Percentiles rank a stretch among this genome's conserved stretches.
phyloP scores from a whole-genome alignment of 257 asterid species.

The Misopates orontium region DNA sequence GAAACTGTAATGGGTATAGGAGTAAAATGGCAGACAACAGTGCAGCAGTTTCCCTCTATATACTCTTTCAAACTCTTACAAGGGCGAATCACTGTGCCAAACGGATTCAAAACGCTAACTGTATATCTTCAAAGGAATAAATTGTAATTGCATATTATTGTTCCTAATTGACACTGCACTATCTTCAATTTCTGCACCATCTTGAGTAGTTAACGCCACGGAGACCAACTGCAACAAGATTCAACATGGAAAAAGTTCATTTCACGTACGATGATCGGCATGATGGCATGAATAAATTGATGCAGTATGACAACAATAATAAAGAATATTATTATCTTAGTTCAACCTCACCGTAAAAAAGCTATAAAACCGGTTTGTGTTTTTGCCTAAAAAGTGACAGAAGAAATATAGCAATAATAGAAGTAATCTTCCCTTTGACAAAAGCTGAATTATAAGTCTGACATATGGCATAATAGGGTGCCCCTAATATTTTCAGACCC shows the following conservation, averaged over 20 bases:
- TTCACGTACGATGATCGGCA: neutral
- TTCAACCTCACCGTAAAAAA: no score
- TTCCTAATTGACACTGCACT: constrained; percentile 30
- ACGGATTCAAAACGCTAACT: constrained; percentile 34
- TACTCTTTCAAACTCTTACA: constrained; percentile 27
- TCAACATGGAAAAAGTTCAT: neutral
- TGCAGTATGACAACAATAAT: neutral
- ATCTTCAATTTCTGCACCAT: constrained; percentile 29
- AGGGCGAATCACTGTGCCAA: constrained; percentile 31
- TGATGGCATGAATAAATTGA: neutral
- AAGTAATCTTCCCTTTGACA: neutral
- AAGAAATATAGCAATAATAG: no score
- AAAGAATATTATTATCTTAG: no score
- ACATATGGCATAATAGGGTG: no score
- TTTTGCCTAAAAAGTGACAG: no score
- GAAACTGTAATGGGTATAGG: constrained; percentile 23
- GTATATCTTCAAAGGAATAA: constrained; percentile 23
- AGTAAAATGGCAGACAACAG: constrained; percentile 25
- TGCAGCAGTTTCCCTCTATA: constrained; percentile 19
- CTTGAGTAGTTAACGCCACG: constrained; percentile 21
- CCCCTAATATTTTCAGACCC: no score
- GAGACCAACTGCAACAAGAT: constrained; percentile 37
- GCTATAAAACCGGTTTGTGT: no score
- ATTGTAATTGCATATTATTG: constrained; percentile 29
- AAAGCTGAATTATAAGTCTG: no score